Evolutionary conservation across 768 basidiomycete species (phyloP).

Genomic region (Psilocybe subaeruginosa): DNA sequence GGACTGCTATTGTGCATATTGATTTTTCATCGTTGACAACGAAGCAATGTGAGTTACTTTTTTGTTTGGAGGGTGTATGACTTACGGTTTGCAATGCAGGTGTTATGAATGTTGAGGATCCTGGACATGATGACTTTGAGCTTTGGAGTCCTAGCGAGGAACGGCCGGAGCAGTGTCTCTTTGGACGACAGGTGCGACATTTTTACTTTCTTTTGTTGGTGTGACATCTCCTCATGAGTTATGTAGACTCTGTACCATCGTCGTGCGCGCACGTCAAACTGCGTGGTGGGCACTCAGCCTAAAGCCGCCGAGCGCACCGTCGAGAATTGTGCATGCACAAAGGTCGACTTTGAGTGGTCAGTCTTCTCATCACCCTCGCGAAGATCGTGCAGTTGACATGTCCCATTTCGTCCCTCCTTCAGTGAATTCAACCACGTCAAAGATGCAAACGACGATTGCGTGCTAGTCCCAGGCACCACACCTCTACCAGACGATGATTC

Average conservation of each 20-base stretch:
- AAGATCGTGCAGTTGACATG: not conserved
- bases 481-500: slow-evolving; percentile 65
- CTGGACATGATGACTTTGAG: slow-evolving; percentile 91
- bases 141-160: slow-evolving; percentile 95
- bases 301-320: slow-evolving; percentile 58
- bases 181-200: slow-evolving; percentile 78
- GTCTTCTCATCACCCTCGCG: slow-evolving; percentile 20
- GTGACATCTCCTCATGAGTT: slow-evolving; percentile 3
- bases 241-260: slow-evolving; percentile 89
- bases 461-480: slow-evolving; percentile 69
- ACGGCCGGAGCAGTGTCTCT: slow-evolving; percentile 86
- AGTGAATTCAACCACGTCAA: slow-evolving; percentile 94
- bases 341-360: slow-evolving; percentile 93
- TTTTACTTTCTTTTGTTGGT: not conserved
- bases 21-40: slow-evolving; percentile 85
- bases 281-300: slow-evolving; percentile 75
- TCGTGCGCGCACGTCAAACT: slow-evolving; percentile 76
- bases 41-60: slow-evolving; percentile 64
- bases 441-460: slow-evolving; percentile 71
- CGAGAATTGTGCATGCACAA: slow-evolving; percentile 72
- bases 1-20: slow-evolving; percentile 76
- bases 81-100: slow-evolving; percentile 47
- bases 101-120: slow-evolving; percentile 65
- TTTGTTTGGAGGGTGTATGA: not conserved
- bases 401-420: not conserved